Base-by-base conservation (phyloP, 2,329 filamentous ascomycete genomes). In the Cercospora zeina region DNA sequence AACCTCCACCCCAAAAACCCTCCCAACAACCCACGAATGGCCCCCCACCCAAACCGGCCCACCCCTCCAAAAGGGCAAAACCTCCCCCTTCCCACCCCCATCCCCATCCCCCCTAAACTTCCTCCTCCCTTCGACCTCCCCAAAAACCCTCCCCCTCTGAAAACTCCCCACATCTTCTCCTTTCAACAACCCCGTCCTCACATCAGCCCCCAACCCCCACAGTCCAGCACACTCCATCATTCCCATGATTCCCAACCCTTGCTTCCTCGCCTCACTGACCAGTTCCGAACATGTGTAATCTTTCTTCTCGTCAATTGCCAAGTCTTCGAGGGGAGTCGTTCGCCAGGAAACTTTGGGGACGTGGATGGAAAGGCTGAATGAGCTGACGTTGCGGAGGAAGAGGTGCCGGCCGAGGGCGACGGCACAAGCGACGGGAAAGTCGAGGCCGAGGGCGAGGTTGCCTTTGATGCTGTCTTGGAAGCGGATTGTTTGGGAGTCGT, bases 401-500 rank as follows among this genome's bases (percentile, higher is more conserved):
- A 75, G 58, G 36, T 76, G 74, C 1, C 73, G 68, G 19, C 72
- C 69, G 7, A 74, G 31, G 31, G 74, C 74, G 5, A 75, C 63
- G 36, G 65, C 69, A 45, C 74, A 65, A 2, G 74, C 73, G 50
- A 73, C 65, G n/a, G 73, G 73, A 62, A 76, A 73, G 66, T 76
- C 73, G 13, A 76, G 71, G n/a, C 74, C 74, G 0, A 76, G 62
- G 3, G 73, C 68, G 11, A 76, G 70, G 60, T 76, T 74, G 31
- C 73, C 73, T 58, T 67, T 68, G 14, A 76, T 67, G 11, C 72
- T 74, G 66, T 76, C 74, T 53, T 68, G 65, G 30, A 76, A 68
- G 27, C 73, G 71, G 60, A 76, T 73, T 10, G 73, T 75, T 37
- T 71, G 67, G 4, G 70, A 67, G 63, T 72, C 68, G 54, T 64